phyloP scores from a whole-genome alignment of 1,284 basidiomycete species.

The Leccinum proximum region DNA sequence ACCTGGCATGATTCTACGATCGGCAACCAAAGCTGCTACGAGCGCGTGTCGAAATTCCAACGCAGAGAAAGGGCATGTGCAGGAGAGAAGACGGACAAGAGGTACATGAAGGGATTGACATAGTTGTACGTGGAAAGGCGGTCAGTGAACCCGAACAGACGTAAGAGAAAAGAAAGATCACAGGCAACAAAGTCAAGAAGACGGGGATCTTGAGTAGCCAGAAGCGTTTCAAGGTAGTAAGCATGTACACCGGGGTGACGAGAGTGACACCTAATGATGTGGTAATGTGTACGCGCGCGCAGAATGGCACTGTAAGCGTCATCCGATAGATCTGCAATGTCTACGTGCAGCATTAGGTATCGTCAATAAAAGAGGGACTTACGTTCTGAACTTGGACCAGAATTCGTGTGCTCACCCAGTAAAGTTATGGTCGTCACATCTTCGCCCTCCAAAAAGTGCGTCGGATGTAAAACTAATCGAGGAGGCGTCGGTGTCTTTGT shows the following conservation, averaged over 20 bases:
- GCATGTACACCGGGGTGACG: constrained; percentile 26
- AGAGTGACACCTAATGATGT: constrained; percentile 26
- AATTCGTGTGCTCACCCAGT: too few relatives aligned
- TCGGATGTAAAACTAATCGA: constrained; percentile 71
- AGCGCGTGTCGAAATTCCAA: constrained; percentile 26
- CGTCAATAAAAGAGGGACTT: constrained; percentile 3
- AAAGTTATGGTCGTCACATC: constrained; percentile 83
- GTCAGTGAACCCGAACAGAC: constrained; percentile 11
- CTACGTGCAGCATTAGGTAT: constrained; percentile 12
- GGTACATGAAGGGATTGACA: background rate
- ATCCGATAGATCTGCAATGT: constrained; percentile 12
- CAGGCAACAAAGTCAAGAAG: constrained; percentile 17
- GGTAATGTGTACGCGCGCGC: constrained; percentile 23
- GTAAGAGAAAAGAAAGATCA: constrained; percentile 21
- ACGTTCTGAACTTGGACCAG: constrained; percentile 12
- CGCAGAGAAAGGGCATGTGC: constrained; percentile 14
- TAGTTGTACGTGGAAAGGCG: background rate
- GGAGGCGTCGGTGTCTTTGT: constrained; percentile 2
- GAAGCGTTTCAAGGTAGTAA: constrained; percentile 21
- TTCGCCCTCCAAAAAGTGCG: constrained; percentile 83
- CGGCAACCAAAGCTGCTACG: constrained; percentile 39
- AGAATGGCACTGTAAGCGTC: constrained; percentile 11
- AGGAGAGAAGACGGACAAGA: constrained; percentile 20
- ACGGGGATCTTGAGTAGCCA: constrained; percentile 19
- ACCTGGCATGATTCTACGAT: constrained; percentile 24